phyloP scores from a whole-genome alignment of 1,139 yeast species.

The Zygosaccharomyces sapae region DNA sequence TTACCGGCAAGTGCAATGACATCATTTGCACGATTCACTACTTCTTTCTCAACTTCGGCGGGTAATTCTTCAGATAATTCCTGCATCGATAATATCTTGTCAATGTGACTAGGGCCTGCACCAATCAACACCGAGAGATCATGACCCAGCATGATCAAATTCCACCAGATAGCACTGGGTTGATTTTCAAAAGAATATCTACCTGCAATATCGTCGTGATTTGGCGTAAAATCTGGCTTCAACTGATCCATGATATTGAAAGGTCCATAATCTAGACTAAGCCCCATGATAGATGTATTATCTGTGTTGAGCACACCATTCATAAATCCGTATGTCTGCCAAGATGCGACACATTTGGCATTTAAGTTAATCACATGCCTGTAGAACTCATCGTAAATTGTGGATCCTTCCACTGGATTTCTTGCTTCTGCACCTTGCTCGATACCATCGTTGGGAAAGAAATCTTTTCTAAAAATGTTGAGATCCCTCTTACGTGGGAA shows the following conservation, averaged over 20 bases:
- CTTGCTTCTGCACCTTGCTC: constrained; percentile 12
- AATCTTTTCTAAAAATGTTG: constrained; percentile 24
- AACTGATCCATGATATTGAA: constrained; percentile 84
- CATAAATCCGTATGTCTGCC: constrained; percentile 89
- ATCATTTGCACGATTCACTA: constrained; percentile 59
- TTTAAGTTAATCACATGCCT: constrained; percentile 66
- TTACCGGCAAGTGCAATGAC: constrained; percentile 63
- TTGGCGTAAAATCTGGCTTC: constrained; percentile 79
- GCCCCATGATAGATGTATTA: constrained; percentile 80
- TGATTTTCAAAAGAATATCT: constrained; percentile 78
- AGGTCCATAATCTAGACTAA: constrained; percentile 92
- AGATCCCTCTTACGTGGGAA: constrained; percentile 39
- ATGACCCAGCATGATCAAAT: constrained; percentile 79
- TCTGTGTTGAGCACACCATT: constrained; percentile 95
- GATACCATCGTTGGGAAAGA: constrained; percentile 25
- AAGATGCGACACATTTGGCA: constrained; percentile 72
- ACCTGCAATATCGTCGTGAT: constrained; percentile 72
- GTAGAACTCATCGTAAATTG: constrained; percentile 68
- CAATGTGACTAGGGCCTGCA: constrained; percentile 50
- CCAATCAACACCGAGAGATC: constrained; percentile 78
- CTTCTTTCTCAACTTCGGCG: constrained; percentile 47
- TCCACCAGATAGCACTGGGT: constrained; percentile 93
- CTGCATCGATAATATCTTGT: constrained; percentile 38
- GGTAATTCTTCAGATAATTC: constrained; percentile 32
- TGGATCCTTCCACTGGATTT: constrained; percentile 40